These are phyloP conservation scores for Athelia psychrophila DNA, from an alignment of 1,284 basidiomycete genomes.

Conservation along the genomic window DNA sequence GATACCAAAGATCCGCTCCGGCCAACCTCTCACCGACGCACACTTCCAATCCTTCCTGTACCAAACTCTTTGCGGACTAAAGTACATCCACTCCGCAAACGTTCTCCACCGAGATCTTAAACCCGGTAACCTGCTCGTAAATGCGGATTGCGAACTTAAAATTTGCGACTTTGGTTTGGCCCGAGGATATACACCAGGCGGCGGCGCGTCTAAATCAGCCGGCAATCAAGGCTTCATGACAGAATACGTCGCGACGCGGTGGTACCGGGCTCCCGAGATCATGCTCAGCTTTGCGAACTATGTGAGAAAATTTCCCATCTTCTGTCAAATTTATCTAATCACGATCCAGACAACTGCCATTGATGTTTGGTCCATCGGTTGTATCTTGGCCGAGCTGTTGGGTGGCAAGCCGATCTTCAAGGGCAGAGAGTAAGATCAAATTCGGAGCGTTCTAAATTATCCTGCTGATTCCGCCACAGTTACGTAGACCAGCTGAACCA, in stretches of 20 bases:
- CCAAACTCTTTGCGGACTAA: slow-evolving; percentile 96
- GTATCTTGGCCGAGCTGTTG: slow-evolving; percentile 95
- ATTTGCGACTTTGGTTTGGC: slow-evolving; percentile 99
- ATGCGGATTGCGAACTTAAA: slow-evolving; percentile 97
- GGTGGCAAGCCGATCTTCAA: slow-evolving; percentile 99
- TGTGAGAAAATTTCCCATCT: slow-evolving; percentile 39
- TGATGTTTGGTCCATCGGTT: slow-evolving; percentile 98
- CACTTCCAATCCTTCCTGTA: slow-evolving; percentile 99
- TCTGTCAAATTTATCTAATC: not conserved
- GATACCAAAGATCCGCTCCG: slow-evolving; percentile 82
- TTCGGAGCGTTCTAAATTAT: not conserved
- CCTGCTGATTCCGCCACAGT: slow-evolving; percentile 36
- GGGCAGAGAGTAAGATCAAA: slow-evolving; percentile 81
- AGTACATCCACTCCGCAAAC: slow-evolving; percentile 99
- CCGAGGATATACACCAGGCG: slow-evolving; percentile 87
- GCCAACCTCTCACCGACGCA: slow-evolving; percentile 96
- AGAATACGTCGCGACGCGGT: slow-evolving; percentile 96
- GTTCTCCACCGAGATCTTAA: slow-evolving; percentile 98
- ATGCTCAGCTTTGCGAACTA: slow-evolving; percentile 98
- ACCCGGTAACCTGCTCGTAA: slow-evolving; percentile 94
- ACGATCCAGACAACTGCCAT: slow-evolving; percentile 71
- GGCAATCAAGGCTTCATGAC: slow-evolving; percentile 99
- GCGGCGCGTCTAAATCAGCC: slow-evolving; percentile 60
- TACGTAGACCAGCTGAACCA: slow-evolving; percentile 99
- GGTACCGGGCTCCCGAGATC: slow-evolving; percentile 97